Percentiles rank a stretch among this genome's conserved stretches.
These are phyloP conservation scores for Metarhizium guizhouense DNA, from an alignment of 2,329 filamentous ascomycete genomes.

Conservation along the genomic window DNA sequence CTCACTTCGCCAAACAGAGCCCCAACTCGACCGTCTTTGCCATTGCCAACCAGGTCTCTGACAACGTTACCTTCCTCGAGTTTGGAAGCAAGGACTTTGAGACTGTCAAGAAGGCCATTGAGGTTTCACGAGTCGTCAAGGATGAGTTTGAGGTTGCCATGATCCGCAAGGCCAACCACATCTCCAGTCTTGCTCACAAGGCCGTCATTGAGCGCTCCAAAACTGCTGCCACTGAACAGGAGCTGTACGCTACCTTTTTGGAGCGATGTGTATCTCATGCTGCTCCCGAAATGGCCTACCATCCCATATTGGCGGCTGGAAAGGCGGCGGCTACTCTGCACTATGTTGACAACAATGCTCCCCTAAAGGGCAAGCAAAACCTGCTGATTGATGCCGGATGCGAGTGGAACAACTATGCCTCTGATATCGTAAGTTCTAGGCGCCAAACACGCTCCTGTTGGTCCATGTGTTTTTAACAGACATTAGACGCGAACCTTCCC, in stretches of 20 bases:
- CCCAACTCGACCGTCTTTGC: slow-evolving; percentile 52
- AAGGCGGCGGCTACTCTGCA: slow-evolving; percentile 77
- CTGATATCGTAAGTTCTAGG: slow-evolving; percentile 46
- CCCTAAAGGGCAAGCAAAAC: slow-evolving; percentile 63
- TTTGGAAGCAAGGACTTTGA: slow-evolving; percentile 56
- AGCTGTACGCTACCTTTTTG: slow-evolving; percentile 75
- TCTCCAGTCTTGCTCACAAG: slow-evolving; percentile 59
- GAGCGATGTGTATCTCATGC: slow-evolving; percentile 66
- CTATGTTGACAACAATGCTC: slow-evolving; percentile 72
- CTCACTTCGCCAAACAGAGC: slow-evolving; percentile 35
- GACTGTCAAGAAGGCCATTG: slow-evolving; percentile 53
- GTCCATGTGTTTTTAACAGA: not conserved
- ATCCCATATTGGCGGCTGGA: slow-evolving; percentile 76
- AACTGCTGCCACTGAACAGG: slow-evolving; percentile 64
- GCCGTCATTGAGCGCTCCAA: slow-evolving; percentile 53
- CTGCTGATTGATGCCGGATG: slow-evolving; percentile 78
- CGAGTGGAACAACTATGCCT: slow-evolving; percentile 65
- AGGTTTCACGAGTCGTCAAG: slow-evolving; percentile 61
- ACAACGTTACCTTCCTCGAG: slow-evolving; percentile 60
- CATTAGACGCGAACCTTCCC: slow-evolving; percentile 76
- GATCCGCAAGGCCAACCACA: slow-evolving; percentile 61
- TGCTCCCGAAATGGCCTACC: slow-evolving; percentile 77
- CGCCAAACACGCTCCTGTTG: not conserved
- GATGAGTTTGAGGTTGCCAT: slow-evolving; percentile 67
- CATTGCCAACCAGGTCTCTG: slow-evolving; percentile 69